Evolutionary conservation across 108 stramenopile genomes (phyloP), one percentile per base, ranked within the genome.

Genomic region (Pseudonitzschia multiseries): DNA sequence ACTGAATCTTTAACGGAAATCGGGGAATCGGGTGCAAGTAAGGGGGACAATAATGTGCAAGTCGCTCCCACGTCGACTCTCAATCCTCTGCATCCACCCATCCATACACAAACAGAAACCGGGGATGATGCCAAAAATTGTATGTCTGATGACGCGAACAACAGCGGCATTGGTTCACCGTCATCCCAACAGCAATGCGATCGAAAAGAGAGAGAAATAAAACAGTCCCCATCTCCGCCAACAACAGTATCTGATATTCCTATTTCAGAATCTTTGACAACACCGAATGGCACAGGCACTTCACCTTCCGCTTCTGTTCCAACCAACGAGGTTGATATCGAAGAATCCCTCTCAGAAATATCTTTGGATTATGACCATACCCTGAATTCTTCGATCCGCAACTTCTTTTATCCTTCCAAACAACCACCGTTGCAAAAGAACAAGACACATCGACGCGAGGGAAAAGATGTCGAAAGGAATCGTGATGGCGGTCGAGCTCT

Each of bases 321-420:
- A 22, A 59, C 20, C 57, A n/a, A 28, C 29, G 57, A 59, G n/a
- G 57, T 22, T 1, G 57, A 59, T n/a, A 31, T 59, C 29, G 8
- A 22, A 59, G 57, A 59, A 27, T 59, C 29, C 15, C 15, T 59
- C 14, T 59, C 57, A n/a, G 57, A 59, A 59, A n/a, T 59, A 59
- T 59, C 57, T 1, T 22, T 27, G 3, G 57, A 59, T 8, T n/a
- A 59, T 26, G 24, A 59, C 26, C 14, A 48, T 48, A 2, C 46
- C 4, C 13, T 18, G 4, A 48, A 18, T 10, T 48, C 46, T 48
- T 18, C 83, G 43, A 31, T 83, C n/a, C 78, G 69, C 52, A 69
- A 69, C 18, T 83, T 83, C 65, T 83, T 83, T 56, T 83, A 83
- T 66, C 83, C 83, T 26, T 61, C 70, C 12, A 64, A 57, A 43